phyloP scores from a whole-genome alignment of 2,329 filamentous ascomycete genomes.

The Raffaelea deltoideospora region DNA sequence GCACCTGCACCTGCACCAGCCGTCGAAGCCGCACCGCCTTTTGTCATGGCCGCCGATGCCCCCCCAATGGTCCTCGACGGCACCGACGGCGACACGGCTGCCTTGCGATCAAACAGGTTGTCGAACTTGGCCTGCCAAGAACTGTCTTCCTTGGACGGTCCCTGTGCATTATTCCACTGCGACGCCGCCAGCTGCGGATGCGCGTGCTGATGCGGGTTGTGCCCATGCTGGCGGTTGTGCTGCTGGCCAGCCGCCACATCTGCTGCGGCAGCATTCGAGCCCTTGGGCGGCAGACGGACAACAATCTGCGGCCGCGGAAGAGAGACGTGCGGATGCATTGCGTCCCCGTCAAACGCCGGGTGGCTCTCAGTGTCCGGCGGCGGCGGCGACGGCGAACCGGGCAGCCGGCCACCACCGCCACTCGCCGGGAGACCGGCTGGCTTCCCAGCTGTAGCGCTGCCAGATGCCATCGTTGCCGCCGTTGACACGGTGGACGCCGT shows the following conservation, averaged over 20 bases:
- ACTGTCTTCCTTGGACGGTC: conserved; percentile 1
- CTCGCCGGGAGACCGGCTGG: neutral
- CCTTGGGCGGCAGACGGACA: conserved; percentile 61
- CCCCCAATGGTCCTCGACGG: conserved; percentile 39
- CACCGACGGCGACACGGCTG: conserved; percentile 31
- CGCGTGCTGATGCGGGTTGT: neutral
- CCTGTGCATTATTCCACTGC: conserved; percentile 2
- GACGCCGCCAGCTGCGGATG: neutral
- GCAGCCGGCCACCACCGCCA: conserved; percentile 14
- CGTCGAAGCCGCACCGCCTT: no score
- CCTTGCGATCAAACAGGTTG: conserved; percentile 56
- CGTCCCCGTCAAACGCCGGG: conserved; percentile 56
- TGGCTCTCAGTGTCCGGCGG: conserved; percentile 57
- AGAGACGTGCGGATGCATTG: conserved; percentile 49
- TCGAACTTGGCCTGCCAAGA: conserved; percentile 70
- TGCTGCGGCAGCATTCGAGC: conserved; percentile 17
- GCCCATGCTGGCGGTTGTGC: neutral
- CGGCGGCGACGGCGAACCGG: conserved; percentile 51
- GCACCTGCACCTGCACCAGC: neutral
- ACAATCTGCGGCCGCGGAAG: conserved; percentile 57
- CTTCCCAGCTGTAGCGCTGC: neutral
- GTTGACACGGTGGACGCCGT: no score
- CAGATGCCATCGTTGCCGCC: neutral
- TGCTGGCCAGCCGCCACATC: neutral
- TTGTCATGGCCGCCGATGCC: neutral